A percentile compares a stretch with the other conserved stretches of the same genome.
Evolutionary conservation across 257 asterid genomes (phyloP).

Genomic region (Paraleonurus japonicus): DNA sequence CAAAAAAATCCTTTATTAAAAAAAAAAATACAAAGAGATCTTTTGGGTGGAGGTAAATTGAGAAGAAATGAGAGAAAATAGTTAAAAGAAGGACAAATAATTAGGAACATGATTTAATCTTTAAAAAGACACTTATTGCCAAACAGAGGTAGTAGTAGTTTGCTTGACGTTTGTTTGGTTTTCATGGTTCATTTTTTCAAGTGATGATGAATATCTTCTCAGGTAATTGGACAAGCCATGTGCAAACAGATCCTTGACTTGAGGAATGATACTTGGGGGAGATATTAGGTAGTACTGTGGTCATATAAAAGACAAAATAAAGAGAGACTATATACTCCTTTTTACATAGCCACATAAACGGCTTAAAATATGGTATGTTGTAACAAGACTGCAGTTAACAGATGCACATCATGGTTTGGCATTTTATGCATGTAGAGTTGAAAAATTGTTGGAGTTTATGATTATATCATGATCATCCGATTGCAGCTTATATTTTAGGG

Average conservation of each 20-base stretch:
- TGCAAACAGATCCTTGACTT: not conserved
- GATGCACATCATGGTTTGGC: not conserved
- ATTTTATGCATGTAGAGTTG: slow-evolving; percentile 4
- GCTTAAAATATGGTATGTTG: not conserved
- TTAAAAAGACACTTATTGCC: too few species aligned
- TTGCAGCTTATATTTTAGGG: not conserved
- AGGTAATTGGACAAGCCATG: not conserved
- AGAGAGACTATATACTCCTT: not conserved
- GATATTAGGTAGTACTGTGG: not conserved
- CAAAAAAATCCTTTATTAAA: not conserved
- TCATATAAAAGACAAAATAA: slow-evolving; percentile 5
- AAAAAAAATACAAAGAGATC: not conserved
- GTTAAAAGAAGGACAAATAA: too few species aligned
- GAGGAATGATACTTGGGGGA: not conserved
- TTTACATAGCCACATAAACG: not conserved
- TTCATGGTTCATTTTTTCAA: not conserved
- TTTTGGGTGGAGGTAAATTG: not conserved
- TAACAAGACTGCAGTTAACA: not conserved
- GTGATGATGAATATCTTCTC: not conserved
- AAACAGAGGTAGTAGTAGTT: not conserved
- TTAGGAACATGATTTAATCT: not conserved
- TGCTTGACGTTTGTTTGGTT: not conserved
- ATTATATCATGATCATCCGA: not conserved
- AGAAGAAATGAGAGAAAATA: too few species aligned
- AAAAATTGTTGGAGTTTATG: not conserved